Evolutionary conservation across 148 eudicot genomes (phyloP).

Genomic region (Linanthus parryae): DNA sequence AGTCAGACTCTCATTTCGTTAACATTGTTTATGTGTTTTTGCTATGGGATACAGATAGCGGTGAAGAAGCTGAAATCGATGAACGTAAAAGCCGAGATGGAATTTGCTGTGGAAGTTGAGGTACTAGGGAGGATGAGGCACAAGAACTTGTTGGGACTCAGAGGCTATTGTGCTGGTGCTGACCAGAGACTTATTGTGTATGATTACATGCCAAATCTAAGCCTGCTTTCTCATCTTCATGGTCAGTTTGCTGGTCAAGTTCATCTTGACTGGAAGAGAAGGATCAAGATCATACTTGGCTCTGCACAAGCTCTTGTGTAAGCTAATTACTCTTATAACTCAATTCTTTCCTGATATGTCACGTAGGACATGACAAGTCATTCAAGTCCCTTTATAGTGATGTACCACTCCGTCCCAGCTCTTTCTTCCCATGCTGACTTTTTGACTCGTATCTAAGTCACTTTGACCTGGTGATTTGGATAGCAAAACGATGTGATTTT

Average conservation of each 20-base stretch:
- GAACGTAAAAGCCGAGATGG: constrained; percentile 47
- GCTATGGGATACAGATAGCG: too few species aligned
- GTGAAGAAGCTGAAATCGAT: constrained; percentile 41
- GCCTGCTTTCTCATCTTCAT: constrained; percentile 49
- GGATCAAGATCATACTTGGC: constrained; percentile 37
- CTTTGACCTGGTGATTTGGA: too few species aligned
- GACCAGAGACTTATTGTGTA: constrained; percentile 49
- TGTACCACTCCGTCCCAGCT: too few species aligned
- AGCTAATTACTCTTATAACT: constrained; percentile 7
- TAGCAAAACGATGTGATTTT: too few species aligned
- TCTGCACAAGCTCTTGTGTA: constrained; percentile 47
- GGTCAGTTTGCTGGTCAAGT: constrained; percentile 35
- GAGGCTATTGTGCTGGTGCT: constrained; percentile 39
- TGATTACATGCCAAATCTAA: constrained; percentile 56
- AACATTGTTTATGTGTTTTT: neutral
- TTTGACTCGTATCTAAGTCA: too few species aligned
- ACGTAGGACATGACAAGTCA: too few species aligned
- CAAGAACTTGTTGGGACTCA: constrained; percentile 42
- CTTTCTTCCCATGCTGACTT: too few species aligned
- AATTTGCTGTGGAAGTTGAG: constrained; percentile 53
- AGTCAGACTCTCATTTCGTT: neutral
- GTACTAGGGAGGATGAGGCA: constrained; percentile 44
- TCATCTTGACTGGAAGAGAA: constrained; percentile 43
- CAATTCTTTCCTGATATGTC: neutral
- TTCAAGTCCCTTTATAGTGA: too few species aligned